Evolutionary conservation across 768 basidiomycete genomes (phyloP), one percentile per base, ranked within the genome.

Genomic region (Boletus fagicola): DNA sequence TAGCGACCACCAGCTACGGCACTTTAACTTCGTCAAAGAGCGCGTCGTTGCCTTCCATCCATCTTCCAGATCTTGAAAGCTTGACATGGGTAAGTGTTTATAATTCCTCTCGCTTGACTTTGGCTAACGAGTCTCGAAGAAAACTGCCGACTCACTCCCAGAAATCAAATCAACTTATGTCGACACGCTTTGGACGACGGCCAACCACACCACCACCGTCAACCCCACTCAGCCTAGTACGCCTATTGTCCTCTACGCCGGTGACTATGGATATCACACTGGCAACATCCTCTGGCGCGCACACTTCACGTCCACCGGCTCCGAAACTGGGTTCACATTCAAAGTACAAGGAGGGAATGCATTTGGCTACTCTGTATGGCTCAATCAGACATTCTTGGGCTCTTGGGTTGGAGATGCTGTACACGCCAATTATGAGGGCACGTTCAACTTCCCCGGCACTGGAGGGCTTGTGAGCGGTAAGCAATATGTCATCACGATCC

Each of bases 251-350:
- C 74, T 82, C 7, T 80, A 76, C 47, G 75, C 78, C 0, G 77
- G 79, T 44, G 78, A 81, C 48, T 82, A 81, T 51, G 80, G 78
- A 13, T 81, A 72, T 60, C 80, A 80, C 64, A 81, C 77, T 3
- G 80, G 80, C 2, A 80, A 78, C 59, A 78, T 82, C 51, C 59
- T 83, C 30, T 82, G 80, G 79, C 75, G 81, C 7, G 80, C 74
- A 15, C 79, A 79, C 53, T 82, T 83, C 69, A 76, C 60, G 42
- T 77, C 80, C 5, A 76, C 75, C 0, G 78, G 80, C 7, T 55
- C 67, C 11, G 80, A 83, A 65, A 77, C 74, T 1, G 80, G 72
- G 2, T 74, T 83, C 62, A 71, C 51, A 22, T 66, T 74, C 24
- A 61, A 74, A 36, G 63, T 83, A 6, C 71, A 72, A 59, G 80